phyloP scores from a whole-genome alignment of 805 yeast species.

The Candida alai region DNA sequence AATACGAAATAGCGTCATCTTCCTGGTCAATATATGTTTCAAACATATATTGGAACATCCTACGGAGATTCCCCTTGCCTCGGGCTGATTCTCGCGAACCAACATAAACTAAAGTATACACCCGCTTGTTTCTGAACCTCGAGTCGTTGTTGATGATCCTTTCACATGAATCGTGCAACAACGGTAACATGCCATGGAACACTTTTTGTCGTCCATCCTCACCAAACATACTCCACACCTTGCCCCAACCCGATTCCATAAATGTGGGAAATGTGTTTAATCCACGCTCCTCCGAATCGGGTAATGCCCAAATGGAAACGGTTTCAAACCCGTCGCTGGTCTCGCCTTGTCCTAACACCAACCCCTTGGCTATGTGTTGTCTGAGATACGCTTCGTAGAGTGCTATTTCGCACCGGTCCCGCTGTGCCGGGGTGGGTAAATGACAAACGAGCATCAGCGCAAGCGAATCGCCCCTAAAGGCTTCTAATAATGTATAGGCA shows the following conservation, averaged over 20 bases:
- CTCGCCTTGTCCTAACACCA: conserved; percentile 49
- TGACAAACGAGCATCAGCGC: conserved; percentile 29
- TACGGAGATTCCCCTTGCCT: conserved; percentile 55
- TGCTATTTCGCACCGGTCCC: conserved; percentile 28
- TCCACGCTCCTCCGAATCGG: conserved; percentile 38
- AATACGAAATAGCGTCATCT: conserved; percentile 38
- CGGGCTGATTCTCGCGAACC: conserved; percentile 44
- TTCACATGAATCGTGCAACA: conserved; percentile 46
- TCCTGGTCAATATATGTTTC: conserved; percentile 40
- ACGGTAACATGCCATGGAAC: conserved; percentile 48
- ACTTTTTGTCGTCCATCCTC: conserved; percentile 46
- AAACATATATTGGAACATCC: conserved; percentile 47
- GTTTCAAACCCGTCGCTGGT: conserved; percentile 43
- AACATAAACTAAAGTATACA: conserved; percentile 44
- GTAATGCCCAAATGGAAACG: conserved; percentile 52
- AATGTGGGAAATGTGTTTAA: conserved; percentile 45
- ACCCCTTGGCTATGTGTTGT: conserved; percentile 48
- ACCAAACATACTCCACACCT: conserved; percentile 47
- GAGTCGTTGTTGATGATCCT: conserved; percentile 42
- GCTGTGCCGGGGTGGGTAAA: conserved; percentile 15
- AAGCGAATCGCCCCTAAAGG: conserved; percentile 34
- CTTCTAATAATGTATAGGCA: conserved; percentile 31
- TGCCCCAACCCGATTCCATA: conserved; percentile 50
- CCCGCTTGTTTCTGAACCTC: conserved; percentile 30
- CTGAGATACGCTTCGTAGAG: conserved; percentile 49